Conservation (phyloP, 1,139 yeast genomes). For the Kodamaea derodonti region DNA sequence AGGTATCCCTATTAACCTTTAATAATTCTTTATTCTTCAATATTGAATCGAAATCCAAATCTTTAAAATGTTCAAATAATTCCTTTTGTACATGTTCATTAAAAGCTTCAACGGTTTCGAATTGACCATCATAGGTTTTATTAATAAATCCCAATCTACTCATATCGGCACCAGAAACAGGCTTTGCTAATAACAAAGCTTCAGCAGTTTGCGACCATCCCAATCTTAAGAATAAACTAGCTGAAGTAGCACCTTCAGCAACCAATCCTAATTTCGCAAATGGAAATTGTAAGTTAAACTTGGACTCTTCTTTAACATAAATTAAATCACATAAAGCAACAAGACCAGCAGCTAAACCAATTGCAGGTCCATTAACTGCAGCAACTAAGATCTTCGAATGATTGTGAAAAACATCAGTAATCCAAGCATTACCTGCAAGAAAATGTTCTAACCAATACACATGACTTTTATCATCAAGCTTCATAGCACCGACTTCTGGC, state of each 20-base stretch:
- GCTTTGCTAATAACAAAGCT: conserved; percentile 67
- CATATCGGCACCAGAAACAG: conserved; percentile 58
- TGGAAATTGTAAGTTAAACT: conserved; percentile 66
- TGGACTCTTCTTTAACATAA: conserved; percentile 57
- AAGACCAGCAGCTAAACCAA: conserved; percentile 75
- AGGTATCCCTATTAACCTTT: conserved; percentile 43
- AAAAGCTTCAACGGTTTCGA: conserved; percentile 55
- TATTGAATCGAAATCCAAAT: conserved; percentile 57
- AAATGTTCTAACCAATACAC: conserved; percentile 58
- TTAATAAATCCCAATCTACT: conserved; percentile 59
- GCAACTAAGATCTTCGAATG: conserved; percentile 72
- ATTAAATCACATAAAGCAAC: conserved; percentile 74
- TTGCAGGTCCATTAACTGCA: conserved; percentile 84
- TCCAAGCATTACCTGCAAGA: conserved; percentile 65
- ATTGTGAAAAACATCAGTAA: conserved; percentile 65
- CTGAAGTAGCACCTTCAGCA: conserved; percentile 77
- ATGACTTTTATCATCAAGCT: conserved; percentile 28
- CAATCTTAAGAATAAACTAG: conserved; percentile 63
- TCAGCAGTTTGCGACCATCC: conserved; percentile 76
- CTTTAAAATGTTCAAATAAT: conserved; percentile 40
- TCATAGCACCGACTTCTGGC: conserved; percentile 53
- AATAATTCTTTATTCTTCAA: conserved; percentile 59
- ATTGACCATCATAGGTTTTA: conserved; percentile 37
- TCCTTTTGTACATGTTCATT: conserved; percentile 50
- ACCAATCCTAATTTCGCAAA: conserved; percentile 82